Evolutionary conservation across 108 stramenopile species (phyloP), one percentile per base, ranked within the genome.

Genomic region (Licmophora abbreviata): DNA sequence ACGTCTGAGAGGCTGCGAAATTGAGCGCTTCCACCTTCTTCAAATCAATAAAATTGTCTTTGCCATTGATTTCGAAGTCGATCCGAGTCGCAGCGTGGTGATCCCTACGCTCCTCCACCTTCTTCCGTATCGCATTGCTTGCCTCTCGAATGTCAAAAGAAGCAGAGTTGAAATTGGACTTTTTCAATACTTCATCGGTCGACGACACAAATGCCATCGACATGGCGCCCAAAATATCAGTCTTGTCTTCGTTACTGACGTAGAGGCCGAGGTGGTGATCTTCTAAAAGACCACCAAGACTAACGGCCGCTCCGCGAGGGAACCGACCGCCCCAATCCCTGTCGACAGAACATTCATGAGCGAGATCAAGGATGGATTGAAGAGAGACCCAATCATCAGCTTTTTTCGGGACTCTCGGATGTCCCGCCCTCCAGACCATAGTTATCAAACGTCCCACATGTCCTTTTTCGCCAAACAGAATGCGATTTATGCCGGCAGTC

Each of bases 151-250:
- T n/a, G n/a, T n/a, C n/a, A n/a, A n/a, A n/a, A n/a, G n/a, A n/a
- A n/a, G n/a, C n/a, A 18, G 53, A 40, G 24, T 23, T 29, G 26
- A 57, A 27, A 43, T 56, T 30, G 29, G 50, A 54, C 11, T 56
- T 49, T 44, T 44, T 36, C 3, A 48, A 43, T 27, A 54, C 48
- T 42, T 96, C 85, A 44, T 86, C 77, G 0, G 88, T 84, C 34
- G 74, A 53, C 5, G 82, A 76, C 69, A 77, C 86, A 27, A 94
- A 78, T 17, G 82, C 37, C 46, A 85, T 94, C 20, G 74, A 71
- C 4, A 93, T 54, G 25, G 79, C 86, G 28, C 64, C 72, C 30
- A 95, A 63, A 3, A 94, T 53, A 18, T 94, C 77, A 0, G 21
- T 50, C 29, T 70, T 68, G 15, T 71, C 56, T 11, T 58, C 53